phyloP scores from a whole-genome alignment of 73 alveolate genomes.

The Blepharisma stoltei region DNA sequence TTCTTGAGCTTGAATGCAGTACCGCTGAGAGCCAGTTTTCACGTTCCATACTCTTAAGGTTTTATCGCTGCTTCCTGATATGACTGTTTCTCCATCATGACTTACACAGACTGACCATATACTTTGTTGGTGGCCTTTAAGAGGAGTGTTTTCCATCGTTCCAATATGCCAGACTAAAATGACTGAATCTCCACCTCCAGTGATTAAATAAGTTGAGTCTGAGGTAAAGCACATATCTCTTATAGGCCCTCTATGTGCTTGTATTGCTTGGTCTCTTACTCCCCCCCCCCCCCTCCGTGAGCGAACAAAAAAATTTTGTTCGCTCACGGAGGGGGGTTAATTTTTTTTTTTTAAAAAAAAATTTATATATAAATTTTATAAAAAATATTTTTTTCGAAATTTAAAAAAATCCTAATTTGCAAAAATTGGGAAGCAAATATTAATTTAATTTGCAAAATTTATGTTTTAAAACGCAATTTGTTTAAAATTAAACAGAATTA shows the following conservation, averaged over 20 bases:
- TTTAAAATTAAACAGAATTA: no score
- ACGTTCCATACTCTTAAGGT: constrained; percentile 10
- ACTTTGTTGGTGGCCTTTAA: constrained; percentile 29
- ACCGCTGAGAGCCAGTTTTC: not conserved
- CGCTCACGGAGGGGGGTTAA: no score
- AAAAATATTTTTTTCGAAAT: no score
- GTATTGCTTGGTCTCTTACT: not conserved
- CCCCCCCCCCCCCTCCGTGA: no score
- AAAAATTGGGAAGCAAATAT: no score
- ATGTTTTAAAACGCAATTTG: no score
- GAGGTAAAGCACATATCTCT: constrained; percentile 23
- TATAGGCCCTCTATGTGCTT: constrained; percentile 23
- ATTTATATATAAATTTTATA: no score
- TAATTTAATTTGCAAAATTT: no score
- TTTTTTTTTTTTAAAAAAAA: no score
- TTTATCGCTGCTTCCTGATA: constrained; percentile 18
- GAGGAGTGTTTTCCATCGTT: constrained; percentile 12
- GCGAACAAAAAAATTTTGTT: no score
- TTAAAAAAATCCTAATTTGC: no score
- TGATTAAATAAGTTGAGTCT: not conserved
- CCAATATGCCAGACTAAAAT: not conserved
- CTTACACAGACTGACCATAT: not conserved
- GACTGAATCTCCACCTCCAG: constrained; percentile 24
- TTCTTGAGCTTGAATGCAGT: not conserved
- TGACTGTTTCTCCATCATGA: not conserved